Evolutionary conservation across 495 filamentous ascomycete species (phyloP).

Genomic region (Penicillium alfredii): DNA sequence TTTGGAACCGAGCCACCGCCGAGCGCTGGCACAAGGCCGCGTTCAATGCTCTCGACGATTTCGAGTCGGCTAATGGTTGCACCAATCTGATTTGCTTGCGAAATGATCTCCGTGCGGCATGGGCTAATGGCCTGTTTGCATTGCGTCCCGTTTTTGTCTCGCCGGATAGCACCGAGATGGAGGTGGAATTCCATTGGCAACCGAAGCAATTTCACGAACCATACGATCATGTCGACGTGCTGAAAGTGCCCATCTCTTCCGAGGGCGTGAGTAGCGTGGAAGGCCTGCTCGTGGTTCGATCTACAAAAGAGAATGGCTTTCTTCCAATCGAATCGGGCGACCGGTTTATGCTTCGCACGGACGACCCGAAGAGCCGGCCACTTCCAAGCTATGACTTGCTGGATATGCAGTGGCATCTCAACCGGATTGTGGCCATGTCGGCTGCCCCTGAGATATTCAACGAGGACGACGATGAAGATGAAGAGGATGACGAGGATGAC

Average conservation of each 20-base stretch:
- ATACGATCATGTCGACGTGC: slow-evolving; percentile 2
- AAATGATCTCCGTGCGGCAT: slow-evolving; percentile 4
- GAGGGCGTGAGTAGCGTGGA: slow-evolving; percentile 2
- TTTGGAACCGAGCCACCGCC: slow-evolving; percentile 3
- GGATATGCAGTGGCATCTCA: slow-evolving; percentile 13
- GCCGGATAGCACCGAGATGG: slow-evolving; percentile 1
- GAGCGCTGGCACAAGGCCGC: slow-evolving; percentile 4
- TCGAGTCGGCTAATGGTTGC: background rate
- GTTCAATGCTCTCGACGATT: slow-evolving; percentile 2
- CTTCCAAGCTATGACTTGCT: slow-evolving; percentile 12
- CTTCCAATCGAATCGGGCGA: slow-evolving; percentile 8
- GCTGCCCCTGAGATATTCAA: slow-evolving; percentile 2
- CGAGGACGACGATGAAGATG: slow-evolving; percentile 18
- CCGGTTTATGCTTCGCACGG: slow-evolving; percentile 5
- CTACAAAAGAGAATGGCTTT: background rate
- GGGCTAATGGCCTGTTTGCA: slow-evolving; percentile 5
- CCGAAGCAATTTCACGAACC: slow-evolving; percentile 3
- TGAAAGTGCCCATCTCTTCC: slow-evolving; percentile 1
- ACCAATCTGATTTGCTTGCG: slow-evolving; percentile 13
- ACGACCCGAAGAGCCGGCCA: slow-evolving; percentile 5
- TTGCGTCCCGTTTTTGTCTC: slow-evolving; percentile 6
- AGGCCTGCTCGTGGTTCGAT: background rate
- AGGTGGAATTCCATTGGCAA: slow-evolving; percentile 14
- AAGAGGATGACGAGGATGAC: slow-evolving; percentile 21
- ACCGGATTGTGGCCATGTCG: slow-evolving; percentile 8